phyloP scores from a whole-genome alignment of 2,329 filamentous ascomycete genomes.

The Helotiales sp. region DNA sequence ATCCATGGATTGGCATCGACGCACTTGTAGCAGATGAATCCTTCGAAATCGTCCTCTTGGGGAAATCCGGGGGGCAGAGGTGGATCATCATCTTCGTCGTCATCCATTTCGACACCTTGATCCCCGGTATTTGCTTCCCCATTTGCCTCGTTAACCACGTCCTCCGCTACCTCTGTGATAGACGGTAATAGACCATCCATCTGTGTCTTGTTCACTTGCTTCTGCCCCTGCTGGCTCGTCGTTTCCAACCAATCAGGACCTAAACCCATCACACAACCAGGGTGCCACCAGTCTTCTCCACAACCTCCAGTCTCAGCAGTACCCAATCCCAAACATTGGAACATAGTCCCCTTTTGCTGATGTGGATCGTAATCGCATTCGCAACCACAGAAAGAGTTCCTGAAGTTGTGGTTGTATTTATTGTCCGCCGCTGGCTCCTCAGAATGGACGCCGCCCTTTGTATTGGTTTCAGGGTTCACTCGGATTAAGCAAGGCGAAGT shows the following conservation, averaged over 20 bases:
- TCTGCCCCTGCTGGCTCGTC: conserved; percentile 38
- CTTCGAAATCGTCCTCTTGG: conserved; percentile 82
- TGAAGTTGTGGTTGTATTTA: conserved; percentile 94
- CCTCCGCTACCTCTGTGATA: conserved; percentile 51
- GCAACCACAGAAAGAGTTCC: conserved; percentile 90
- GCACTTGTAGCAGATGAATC: conserved; percentile 93
- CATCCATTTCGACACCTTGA: conserved; percentile 21
- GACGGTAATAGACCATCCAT: conserved; percentile 42
- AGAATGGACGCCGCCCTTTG: conserved; percentile 74
- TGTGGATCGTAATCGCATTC: conserved; percentile 84
- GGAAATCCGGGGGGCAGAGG: conserved; percentile 86
- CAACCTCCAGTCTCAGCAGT: conserved; percentile 81
- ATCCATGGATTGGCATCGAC: conserved; percentile 88
- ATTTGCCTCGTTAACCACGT: conserved; percentile 27
- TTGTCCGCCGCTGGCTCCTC: conserved; percentile 73
- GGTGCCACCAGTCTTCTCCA: conserved; percentile 98
- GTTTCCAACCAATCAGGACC: conserved; percentile 70
- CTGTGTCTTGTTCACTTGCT: conserved; percentile 37
- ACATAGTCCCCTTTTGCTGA: conserved; percentile 95
- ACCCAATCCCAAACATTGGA: conserved; percentile 88
- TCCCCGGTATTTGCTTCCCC: conserved; percentile 31
- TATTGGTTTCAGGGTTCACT: conserved; percentile 69
- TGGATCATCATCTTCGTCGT: conserved; percentile 55
- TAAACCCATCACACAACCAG: conserved; percentile 84
- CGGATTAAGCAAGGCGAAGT: conserved; percentile 76